Percentiles rank a stretch among this genome's conserved stretches.
Conservation (phyloP, 192 early-diverging fungal genomes). For the Geranomyces variabilis region DNA sequence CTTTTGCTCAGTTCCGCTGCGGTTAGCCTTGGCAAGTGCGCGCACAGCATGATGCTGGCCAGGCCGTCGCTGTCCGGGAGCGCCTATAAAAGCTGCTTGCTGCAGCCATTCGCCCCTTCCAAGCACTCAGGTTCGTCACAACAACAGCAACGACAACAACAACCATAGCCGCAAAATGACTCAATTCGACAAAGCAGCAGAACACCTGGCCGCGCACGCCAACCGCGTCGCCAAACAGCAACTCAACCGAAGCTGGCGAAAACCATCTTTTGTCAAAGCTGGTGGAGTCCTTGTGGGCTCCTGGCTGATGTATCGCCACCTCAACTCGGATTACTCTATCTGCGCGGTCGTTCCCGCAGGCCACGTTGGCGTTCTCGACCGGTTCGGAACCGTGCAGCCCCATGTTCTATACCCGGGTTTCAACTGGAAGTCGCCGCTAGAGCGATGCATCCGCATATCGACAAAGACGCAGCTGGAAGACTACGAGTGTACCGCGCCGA, state of each 20-base stretch:
- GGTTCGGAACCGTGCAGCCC: conserved; percentile 16
- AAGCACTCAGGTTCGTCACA: too few species aligned
- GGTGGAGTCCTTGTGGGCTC: conserved; percentile 6
- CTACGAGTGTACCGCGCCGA: conserved; percentile 14
- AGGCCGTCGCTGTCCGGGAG: too few species aligned
- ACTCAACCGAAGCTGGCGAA: not conserved
- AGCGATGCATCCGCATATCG: conserved; percentile 1
- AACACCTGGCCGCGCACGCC: not conserved
- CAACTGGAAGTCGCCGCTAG: conserved; percentile 21
- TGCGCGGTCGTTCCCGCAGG: conserved; percentile 20
- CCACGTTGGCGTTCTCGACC: conserved; percentile 25
- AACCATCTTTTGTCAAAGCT: not conserved
- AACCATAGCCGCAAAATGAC: conserved; percentile 5
- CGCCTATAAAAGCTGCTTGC: too few species aligned
- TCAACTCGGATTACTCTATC: not conserved
- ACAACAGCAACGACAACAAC: too few species aligned
- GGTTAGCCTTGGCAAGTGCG: too few species aligned
- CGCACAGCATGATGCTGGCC: too few species aligned
- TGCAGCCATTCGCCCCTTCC: too few species aligned
- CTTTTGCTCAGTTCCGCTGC: too few species aligned
- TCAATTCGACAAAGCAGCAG: conserved; percentile 25
- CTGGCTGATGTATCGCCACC: not conserved
- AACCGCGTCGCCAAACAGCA: not conserved
- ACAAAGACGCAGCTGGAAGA: conserved; percentile 25
- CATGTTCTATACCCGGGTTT: conserved; percentile 7